Percentiles rank a stretch among this genome's conserved stretches.
These are phyloP conservation scores for Blastobotrys muscicola DNA, from an alignment of 805 yeast genomes.

Conservation along the genomic window DNA sequence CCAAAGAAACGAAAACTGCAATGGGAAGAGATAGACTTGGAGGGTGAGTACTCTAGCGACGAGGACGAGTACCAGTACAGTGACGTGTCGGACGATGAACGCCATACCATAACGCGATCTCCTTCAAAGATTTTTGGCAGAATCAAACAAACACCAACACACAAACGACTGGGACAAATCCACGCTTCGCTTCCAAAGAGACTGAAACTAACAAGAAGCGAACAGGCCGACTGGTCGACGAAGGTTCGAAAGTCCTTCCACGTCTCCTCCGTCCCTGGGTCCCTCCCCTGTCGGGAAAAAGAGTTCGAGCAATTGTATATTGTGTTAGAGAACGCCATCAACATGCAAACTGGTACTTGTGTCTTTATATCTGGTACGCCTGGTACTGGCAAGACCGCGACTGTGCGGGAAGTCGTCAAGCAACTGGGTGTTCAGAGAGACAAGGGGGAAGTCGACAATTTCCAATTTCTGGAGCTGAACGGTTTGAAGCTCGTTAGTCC, in stretches of 20 bases:
- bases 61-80: too few species aligned
- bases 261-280: conserved; percentile 32
- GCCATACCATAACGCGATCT: not conserved
- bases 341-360: conserved; percentile 67
- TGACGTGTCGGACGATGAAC: too few species aligned
- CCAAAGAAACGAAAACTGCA: not conserved
- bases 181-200: too few species aligned
- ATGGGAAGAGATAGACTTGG: not conserved
- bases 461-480: conserved; percentile 78
- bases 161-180: not conserved
- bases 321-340: conserved; percentile 62
- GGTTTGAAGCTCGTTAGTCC: conserved; percentile 81
- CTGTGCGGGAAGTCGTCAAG: conserved; percentile 74
- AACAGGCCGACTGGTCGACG: too few species aligned
- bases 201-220: too few species aligned
- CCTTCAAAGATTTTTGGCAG: not conserved
- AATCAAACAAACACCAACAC: not conserved
- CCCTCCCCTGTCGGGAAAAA: conserved; percentile 78
- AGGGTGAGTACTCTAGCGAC: too few species aligned
- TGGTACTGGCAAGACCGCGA: conserved; percentile 95
- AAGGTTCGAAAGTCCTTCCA: conserved; percentile 25
- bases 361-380: conserved; percentile 94
- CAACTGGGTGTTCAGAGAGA: conserved; percentile 42
- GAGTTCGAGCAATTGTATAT: conserved; percentile 66
- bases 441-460: conserved; percentile 36